Evolutionary conservation across 2,329 filamentous ascomycete species (phyloP).

Genomic region (Ophiostoma novo-ulmi): DNA sequence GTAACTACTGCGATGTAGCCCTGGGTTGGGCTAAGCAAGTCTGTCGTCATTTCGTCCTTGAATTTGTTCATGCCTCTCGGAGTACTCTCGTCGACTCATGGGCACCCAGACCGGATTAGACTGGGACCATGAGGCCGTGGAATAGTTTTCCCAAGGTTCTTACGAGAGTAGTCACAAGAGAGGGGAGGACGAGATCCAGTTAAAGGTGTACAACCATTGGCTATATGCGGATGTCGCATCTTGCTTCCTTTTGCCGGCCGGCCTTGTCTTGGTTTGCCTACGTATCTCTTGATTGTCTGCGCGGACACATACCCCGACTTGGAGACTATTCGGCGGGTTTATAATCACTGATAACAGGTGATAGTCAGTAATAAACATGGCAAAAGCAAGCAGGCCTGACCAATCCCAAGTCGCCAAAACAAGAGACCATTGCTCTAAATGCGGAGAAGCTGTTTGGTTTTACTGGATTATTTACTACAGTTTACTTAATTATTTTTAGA

Average conservation of each 20-base stretch:
- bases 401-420: background rate
- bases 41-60: constrained; percentile 20
- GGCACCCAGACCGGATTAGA: background rate
- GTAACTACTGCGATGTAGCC: background rate
- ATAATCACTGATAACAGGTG: background rate
- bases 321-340: background rate
- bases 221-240: background rate
- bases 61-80: constrained; percentile 19
- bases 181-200: background rate
- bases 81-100: background rate
- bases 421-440: background rate
- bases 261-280: background rate
- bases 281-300: background rate
- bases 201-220: background rate
- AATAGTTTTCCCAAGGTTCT: constrained; percentile 3
- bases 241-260: background rate
- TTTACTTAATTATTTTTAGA: too few species aligned
- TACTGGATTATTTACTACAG: background rate
- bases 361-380: background rate
- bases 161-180: background rate
- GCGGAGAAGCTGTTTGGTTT: background rate
- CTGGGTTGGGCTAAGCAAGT: background rate
- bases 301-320: background rate
- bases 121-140: background rate
- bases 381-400: background rate